A percentile compares a stretch with the other conserved stretches of the same genome.
Evolutionary conservation across 1,139 yeast genomes (phyloP).

Genomic region (Saccharomyces hybrid): DNA sequence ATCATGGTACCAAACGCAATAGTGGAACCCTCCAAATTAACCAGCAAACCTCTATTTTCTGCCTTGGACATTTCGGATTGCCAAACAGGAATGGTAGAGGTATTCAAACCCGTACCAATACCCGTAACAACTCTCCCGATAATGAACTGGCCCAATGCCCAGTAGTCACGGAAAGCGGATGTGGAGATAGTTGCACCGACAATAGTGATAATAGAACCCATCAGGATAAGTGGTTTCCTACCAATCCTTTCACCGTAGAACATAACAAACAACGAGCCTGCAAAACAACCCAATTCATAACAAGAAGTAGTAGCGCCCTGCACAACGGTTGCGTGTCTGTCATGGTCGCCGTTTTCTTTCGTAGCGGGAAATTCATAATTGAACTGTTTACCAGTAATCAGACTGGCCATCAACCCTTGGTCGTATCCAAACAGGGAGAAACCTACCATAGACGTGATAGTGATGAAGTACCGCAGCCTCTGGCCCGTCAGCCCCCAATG

Average conservation of each 20-base stretch:
- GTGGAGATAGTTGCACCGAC: slow-evolving; percentile 59
- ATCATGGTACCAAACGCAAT: slow-evolving; percentile 64
- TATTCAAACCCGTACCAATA: slow-evolving; percentile 67
- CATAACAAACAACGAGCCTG: slow-evolving; percentile 62
- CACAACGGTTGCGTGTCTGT: slow-evolving; percentile 37
- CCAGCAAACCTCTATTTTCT: slow-evolving; percentile 63
- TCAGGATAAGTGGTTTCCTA: slow-evolving; percentile 54
- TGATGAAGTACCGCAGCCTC: slow-evolving; percentile 39
- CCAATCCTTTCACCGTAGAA: slow-evolving; percentile 57
- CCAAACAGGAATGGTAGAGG: slow-evolving; percentile 77
- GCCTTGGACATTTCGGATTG: slow-evolving; percentile 73
- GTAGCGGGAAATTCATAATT: slow-evolving; percentile 52
- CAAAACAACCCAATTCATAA: slow-evolving; percentile 71
- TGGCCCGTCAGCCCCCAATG: slow-evolving; percentile 33
- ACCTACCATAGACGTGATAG: slow-evolving; percentile 54
- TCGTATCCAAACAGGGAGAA: slow-evolving; percentile 72
- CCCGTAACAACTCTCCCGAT: slow-evolving; percentile 75
- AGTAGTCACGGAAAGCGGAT: slow-evolving; percentile 43
- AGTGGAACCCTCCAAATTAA: slow-evolving; percentile 61
- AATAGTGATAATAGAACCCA: slow-evolving; percentile 52
- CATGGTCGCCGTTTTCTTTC: slow-evolving; percentile 24
- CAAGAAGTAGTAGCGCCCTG: slow-evolving; percentile 68
- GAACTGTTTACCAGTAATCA: slow-evolving; percentile 56
- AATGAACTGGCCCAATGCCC: slow-evolving; percentile 57
- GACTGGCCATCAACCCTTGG: slow-evolving; percentile 72